Evolutionary conservation across 2,329 filamentous ascomycete genomes (phyloP), one percentile per base, ranked within the genome.

Genomic region (Cercospora sojina): DNA sequence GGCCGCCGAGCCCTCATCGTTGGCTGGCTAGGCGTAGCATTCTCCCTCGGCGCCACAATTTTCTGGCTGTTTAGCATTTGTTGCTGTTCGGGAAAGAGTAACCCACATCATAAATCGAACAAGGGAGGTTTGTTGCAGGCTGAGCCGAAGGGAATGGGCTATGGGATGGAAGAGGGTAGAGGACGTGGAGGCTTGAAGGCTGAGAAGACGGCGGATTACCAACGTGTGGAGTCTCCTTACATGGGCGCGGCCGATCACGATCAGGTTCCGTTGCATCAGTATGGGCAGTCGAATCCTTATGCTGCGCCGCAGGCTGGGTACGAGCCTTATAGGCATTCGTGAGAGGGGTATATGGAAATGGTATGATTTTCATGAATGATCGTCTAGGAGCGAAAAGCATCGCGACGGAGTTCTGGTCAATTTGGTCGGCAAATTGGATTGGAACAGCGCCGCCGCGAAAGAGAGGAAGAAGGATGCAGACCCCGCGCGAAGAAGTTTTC

Each of bases 21-120:
- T 20, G 87, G 90, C 73, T 97, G 93, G 92, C 83, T 98, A 67
- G 89, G 89, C 51, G 89, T 90, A 43, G 91, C 87, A 29, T 93
- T 96, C 77, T 89, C 90, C 68, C 77, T 95, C 35, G 91, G 79
- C 49, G 90, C 90, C 7, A 87, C 87, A 70, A 80, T 97, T 77
- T 97, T 98, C 89, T 98, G 95, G 94, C 82, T 93, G 76, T 87
- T 96, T 79, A 92, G 89, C 79, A 86, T 91, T 75, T 98, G 94
- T 89, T 98, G 93, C 87, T 97, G 93, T 84, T 88, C 86, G 73
- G 91, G 92, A 56, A 83, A 85, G 73, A 83, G 80, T 63, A 80
- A 82, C 29, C 82, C 82, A 62, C 77, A 81, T 74, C 80, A 80
- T 70, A 71, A 77, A 67, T 77, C 76, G 62, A 80, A 82, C 67